Conservation (phyloP, 257 asterid genomes). For the Lycium barbarum region DNA sequence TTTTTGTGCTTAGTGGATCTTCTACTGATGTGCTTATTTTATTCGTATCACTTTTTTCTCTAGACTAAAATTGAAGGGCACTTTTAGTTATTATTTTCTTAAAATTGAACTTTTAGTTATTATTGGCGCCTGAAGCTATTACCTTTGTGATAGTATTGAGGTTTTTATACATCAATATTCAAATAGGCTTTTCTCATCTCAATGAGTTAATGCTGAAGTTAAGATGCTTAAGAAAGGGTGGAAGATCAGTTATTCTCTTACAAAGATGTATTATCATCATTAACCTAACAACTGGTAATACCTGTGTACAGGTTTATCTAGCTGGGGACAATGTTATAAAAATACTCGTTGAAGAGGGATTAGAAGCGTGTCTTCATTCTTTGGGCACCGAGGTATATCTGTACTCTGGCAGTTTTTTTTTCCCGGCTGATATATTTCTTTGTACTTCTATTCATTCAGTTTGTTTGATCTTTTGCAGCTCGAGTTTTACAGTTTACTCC, state of each 20-base stretch:
- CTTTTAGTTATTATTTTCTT: background rate
- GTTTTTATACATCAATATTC: background rate
- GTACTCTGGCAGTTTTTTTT: constrained; percentile 7
- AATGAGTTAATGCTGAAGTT: constrained; percentile 2
- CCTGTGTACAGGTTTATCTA: constrained; percentile 73
- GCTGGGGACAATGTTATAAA: constrained; percentile 73
- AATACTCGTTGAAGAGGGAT: constrained; percentile 85
- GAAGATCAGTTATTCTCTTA: background rate
- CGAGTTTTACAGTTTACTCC: constrained; percentile 71
- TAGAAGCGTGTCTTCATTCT: constrained; percentile 80
- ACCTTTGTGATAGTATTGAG: constrained; percentile 21
- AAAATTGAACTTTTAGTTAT: background rate
- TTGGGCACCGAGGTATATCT: constrained; percentile 90
- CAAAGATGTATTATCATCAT: background rate
- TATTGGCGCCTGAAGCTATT: background rate
- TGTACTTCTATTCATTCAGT: constrained; percentile 31
- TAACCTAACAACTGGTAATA: constrained; percentile 23
- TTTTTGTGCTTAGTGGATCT: constrained; percentile 31
- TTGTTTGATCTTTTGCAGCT: constrained; percentile 55
- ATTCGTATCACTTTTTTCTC: background rate
- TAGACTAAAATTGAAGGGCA: background rate
- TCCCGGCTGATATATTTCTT: constrained; percentile 16
- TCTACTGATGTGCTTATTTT: background rate
- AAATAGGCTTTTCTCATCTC: constrained; percentile 14
- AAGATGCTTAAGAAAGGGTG: constrained; percentile 5